Evolutionary conservation across 2,329 filamentous ascomycete genomes (phyloP), one percentile per base, ranked within the genome.

Genomic region (Lomentospora prolificans): DNA sequence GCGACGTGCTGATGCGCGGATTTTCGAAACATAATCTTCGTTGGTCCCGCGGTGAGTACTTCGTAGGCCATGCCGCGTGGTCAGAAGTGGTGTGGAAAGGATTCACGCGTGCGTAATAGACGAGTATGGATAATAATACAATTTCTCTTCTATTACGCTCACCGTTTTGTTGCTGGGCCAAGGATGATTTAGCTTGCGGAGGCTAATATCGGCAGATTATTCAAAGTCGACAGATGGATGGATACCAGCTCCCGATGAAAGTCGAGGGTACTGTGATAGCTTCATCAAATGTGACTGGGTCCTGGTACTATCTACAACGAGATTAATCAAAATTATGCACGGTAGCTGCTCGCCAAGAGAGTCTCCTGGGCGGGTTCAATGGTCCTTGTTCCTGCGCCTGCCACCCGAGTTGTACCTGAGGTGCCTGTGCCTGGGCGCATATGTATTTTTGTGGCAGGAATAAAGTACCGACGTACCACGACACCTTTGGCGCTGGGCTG

Each of bases 1-100:
- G n/a, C n/a, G n/a, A n/a, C n/a, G n/a, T n/a, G n/a, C n/a, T n/a
- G 44, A 48, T 48, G 44, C 44, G 44, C 44, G 44, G 44, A 48
- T 48, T 48, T 48, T 48, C 44, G 44, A 48, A 48, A 48, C 44
- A 48, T 48, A 33, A 33, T 33, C 30, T 12, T 33, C 30, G 30
- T 12, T 33, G 30, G 12, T 12, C 30, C 30, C 7, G 7, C 30
- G 7, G 6, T n/a, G n/a, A n/a, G n/a, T n/a, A n/a, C n/a, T n/a
- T n/a, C n/a, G n/a, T n/a, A 41, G 19, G 19, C 19, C 36, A 14
- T 41, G 36, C 36, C 36, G 36, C 36, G 36, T 41, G 36, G 36
- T 41, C 19, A 17, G 33, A 12, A 39, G 33, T 39, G 33, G 33
- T 39, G 33, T 39, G 3, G 4, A 39, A n/a, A n/a, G n/a, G n/a